Evolutionary conservation across 257 asterid genomes (phyloP), one percentile per base, ranked within the genome.

Genomic region (Rehmannia glutinosa): DNA sequence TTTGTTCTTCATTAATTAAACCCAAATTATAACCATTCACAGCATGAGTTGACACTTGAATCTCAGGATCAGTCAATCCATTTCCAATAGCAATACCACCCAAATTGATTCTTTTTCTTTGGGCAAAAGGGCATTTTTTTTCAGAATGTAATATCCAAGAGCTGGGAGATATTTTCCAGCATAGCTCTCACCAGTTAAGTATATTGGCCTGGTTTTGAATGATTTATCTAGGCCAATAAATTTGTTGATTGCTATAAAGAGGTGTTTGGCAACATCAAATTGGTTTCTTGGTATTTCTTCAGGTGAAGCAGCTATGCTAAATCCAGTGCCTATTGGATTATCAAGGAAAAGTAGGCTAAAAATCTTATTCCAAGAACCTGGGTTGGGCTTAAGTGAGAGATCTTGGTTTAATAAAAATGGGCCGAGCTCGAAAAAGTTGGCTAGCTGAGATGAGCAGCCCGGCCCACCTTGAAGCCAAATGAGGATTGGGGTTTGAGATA

Each of bases 381-480:
- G 79, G 68, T 92, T 89, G 12, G 74, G 77, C 11, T 75, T 73
- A 21, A 89, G 86, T 5, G 60, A 3, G 1, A 80, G 39, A 4
- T 81, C 55, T 67, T 81, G 74, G 65, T 77, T 75, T 7, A 91
- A 72, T 0, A 82, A 78, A 90, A 90, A 92, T 0, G 98, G 97
- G 12, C 95, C 96, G 28, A 87, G 73, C 73, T 92, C 98, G 23
- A 73, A 72, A 30, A 80, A 79, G 73, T 92, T 89, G 0, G 82
- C 98, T 3, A 92, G 54, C 97, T 84, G 78, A 56, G 98, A 92
- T 5, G 96, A 92, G 47, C 98, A 92, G 3, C 96, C 96, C 8
- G 96, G 98, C 30, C 98, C 96, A 0, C 95, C 98, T 69, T 92
- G 97, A 23, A 89, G 87, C 97, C 98, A 92, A 25, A 92, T 79